Base-by-base conservation (phyloP, 1,139 yeast species). In the Lodderomyces pseudojiufengensis region DNA sequence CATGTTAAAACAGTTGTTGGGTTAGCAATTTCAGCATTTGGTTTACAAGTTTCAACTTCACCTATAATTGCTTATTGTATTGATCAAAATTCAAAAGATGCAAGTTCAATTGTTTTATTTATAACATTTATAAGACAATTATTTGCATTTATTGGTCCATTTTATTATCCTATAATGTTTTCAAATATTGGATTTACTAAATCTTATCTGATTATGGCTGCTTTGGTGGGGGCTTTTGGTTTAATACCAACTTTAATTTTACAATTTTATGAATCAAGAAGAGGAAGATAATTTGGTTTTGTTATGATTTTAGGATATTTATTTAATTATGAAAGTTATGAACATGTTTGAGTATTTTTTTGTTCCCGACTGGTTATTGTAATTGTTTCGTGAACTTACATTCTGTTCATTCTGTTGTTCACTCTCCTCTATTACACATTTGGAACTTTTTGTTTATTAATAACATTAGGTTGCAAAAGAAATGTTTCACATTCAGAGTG, bases 71-170 rank as follows among this genome's bases (percentile, higher is more conserved):
- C 55, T 4, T 50, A 44, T 30, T 39, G 48, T 7, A 48, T 50
- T 15, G 55, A 50, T 31, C 7, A 5, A 5, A 33, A 33, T 25
- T 48, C 51, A 2, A 21, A 26, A 5, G 11, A 29, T 11, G 38
- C 38, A 5, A 38, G 47, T 11, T 45, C 49, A 12, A 33, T 46
- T 6, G 48, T 49, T 3, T 40, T 50, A 21, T 49, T 45, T 31
- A 40, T 50, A 22, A 50, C 52, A 3, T 37, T 47, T 9, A 30
- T 50, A 9, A 37, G 55, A 28, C 53, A 49, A 33, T 27, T 43
- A 5, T 33, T 44, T 14, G 53, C 53, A 11, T 50, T 50, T 29
- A 39, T 49, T 15, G 54, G 54, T 9, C 55, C 54, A 10, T 50
- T 50, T 36, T 50, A 48, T 35, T 49, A 43, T 14, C 55, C 54